Base-by-base conservation (phyloP, 805 yeast genomes). In the Candida andamanensis region DNA sequence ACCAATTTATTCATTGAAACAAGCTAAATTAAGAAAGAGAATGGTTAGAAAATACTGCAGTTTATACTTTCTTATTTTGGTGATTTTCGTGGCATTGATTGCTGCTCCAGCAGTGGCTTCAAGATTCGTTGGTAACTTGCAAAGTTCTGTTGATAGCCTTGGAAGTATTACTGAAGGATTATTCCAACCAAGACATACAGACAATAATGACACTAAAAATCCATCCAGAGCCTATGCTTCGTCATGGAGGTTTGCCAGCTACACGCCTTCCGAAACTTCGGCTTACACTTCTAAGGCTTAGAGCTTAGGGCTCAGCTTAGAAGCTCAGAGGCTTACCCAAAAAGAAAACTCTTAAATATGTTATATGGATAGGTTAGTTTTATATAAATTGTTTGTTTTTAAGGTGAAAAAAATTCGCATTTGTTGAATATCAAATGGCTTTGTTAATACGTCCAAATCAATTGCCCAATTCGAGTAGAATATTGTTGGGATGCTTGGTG, bases 1-100 rank as follows among this genome's bases (percentile, higher is more conserved):
- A 41, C 97, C 98, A 51, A 87, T 92, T 58, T 89, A 86, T 68
- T 86, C 97, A 13, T 71, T 90, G 67, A 92, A 92, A 68, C 97
- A 92, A 70, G 90, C 94, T 36, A 81, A 85, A 67, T 78, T 89
- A 62, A 83, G 98, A 59, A 86, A 83, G 82, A 81, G 98, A 70
- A 90, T 92, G 95, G 95, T 92, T 22, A 80, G 84, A 64, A 87
- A 86, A 66, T 92, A 92, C 72, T 79, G 94, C 42, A 62, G 84
- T 8, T 69, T 94, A 57, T 92, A 80, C 74, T 78, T 85, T 51
- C 48, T 65, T 36, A 66, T 92, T 41, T 64, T 94, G 49, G 55
- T 76, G 29, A 52, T 86, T 39, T 87, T 87, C 49, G 76, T 78
- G 44, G 80, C 74, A 29, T 62, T 90, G 58, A 79, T 92, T 53